Evolutionary conservation across 176 grass and related monocot genomes (phyloP).

Genomic region (Oryza longistaminata): DNA sequence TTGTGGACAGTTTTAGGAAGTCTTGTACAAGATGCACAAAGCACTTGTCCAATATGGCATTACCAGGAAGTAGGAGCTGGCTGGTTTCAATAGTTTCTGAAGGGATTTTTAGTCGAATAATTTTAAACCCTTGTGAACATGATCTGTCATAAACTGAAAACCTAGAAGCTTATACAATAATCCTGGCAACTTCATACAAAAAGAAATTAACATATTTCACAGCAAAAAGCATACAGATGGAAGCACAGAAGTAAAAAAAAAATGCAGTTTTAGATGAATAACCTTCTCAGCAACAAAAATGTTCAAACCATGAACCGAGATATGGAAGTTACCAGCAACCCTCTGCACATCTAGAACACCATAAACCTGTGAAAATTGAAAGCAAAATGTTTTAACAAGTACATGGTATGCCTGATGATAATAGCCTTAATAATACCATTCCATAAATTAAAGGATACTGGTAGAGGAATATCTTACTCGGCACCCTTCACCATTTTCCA

Average conservation of each 20-base stretch:
- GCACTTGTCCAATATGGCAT: not conserved
- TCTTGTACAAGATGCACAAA: not conserved
- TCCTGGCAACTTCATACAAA: not conserved
- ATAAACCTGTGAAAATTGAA: slow-evolving; percentile 72
- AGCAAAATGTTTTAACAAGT: slow-evolving; percentile 10
- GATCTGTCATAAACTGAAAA: not conserved
- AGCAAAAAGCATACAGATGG: slow-evolving; percentile 16
- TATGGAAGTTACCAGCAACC: slow-evolving; percentile 99
- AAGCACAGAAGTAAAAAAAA: not conserved
- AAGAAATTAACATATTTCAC: slow-evolving; percentile 8
- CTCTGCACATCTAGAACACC: slow-evolving; percentile 93
- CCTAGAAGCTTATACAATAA: slow-evolving; percentile 1
- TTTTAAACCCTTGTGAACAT: slow-evolving; percentile 2
- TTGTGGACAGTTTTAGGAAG: not conserved
- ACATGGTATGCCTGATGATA: slow-evolving; percentile 19
- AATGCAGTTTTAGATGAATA: slow-evolving; percentile 47
- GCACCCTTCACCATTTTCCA: slow-evolving; percentile 93
- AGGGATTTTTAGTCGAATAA: not conserved
- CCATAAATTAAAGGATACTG: slow-evolving; percentile 24
- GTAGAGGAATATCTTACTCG: slow-evolving; percentile 54
- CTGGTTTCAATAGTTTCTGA: not conserved
- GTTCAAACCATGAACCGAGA: slow-evolving; percentile 97
- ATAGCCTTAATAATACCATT: slow-evolving; percentile 6
- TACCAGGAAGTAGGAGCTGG: not conserved
- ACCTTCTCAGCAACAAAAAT: slow-evolving; percentile 99